Percentiles rank a stretch among this genome's conserved stretches.
phyloP scores from a whole-genome alignment of 2,329 filamentous ascomycete species.

The Peltaster fructicola region DNA sequence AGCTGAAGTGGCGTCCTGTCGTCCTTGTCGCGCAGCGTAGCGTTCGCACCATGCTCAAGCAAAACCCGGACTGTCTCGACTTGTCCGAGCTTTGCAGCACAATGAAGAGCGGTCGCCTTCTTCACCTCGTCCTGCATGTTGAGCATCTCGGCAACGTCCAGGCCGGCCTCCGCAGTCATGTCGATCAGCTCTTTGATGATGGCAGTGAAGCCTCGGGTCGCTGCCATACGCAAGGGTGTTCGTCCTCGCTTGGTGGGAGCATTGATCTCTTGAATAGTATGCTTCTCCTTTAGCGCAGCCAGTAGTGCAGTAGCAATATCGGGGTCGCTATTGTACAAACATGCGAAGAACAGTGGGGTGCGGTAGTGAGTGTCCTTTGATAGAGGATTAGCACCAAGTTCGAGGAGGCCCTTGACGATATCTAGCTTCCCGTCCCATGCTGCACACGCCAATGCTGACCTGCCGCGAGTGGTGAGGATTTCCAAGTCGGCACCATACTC shows the following conservation, averaged over 20 bases:
- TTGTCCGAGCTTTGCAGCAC: slow-evolving; percentile 7
- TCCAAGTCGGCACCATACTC: slow-evolving; percentile 5
- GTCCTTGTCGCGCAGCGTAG: slow-evolving; percentile 4
- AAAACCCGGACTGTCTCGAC: slow-evolving; percentile 5
- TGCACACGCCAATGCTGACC: too few relatives aligned
- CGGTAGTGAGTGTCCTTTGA: slow-evolving; percentile 3
- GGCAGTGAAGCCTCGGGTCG: slow-evolving; percentile 5
- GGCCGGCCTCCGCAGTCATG: slow-evolving; percentile 4
- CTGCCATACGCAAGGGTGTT: slow-evolving; percentile 7
- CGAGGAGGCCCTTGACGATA: slow-evolving; percentile 1
- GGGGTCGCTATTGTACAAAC: slow-evolving; percentile 2
- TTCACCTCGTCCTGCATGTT: slow-evolving; percentile 6
- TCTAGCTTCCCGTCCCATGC: too few relatives aligned
- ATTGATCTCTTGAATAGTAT: slow-evolving; percentile 6
- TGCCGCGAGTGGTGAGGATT: too few relatives aligned
- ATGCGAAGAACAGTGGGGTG: slow-evolving; percentile 7
- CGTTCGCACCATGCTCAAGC: slow-evolving; percentile 4
- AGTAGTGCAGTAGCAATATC: slow-evolving; percentile 2
- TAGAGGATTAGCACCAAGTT: slow-evolving; percentile 1
- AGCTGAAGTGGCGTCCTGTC: slow-evolving; percentile 6
- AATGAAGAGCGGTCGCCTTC: slow-evolving; percentile 7
- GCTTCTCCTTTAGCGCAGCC: slow-evolving; percentile 1
- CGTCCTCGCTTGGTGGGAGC: slow-evolving; percentile 4
- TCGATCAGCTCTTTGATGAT: slow-evolving; percentile 6
- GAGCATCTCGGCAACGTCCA: slow-evolving; percentile 4